Conservation (phyloP, 495 filamentous ascomycete species). For the Astrothelium macrocarpum region DNA sequence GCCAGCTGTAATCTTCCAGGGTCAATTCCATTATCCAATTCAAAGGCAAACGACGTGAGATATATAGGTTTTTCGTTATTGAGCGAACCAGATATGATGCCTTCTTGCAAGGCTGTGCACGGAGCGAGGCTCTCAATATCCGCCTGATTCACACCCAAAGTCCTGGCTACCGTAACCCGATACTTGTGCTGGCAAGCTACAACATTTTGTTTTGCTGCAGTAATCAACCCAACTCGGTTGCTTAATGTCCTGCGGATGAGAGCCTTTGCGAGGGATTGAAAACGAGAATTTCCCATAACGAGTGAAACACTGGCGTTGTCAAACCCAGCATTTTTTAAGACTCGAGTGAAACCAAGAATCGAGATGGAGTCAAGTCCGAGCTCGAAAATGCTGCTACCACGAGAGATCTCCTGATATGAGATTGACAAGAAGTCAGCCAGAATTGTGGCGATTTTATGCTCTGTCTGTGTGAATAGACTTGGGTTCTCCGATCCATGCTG, state of each 20-base stretch:
- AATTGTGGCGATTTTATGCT: constrained; percentile 40
- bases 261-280: background rate
- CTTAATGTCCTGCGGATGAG: background rate
- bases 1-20: constrained; percentile 37
- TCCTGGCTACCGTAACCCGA: constrained; percentile 30
- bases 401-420: constrained; percentile 36
- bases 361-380: constrained; percentile 77
- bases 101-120: constrained; percentile 70
- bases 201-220: constrained; percentile 37
- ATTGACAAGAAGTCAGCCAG: constrained; percentile 43
- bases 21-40: constrained; percentile 37
- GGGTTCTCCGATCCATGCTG: constrained; percentile 17
- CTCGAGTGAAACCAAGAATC: constrained; percentile 50
- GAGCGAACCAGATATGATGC: constrained; percentile 63
- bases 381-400: constrained; percentile 62
- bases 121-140: constrained; percentile 63
- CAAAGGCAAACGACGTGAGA: constrained; percentile 59
- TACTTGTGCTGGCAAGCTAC: background rate
- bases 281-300: constrained; percentile 47
- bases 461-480: constrained; percentile 29
- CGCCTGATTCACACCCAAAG: constrained; percentile 34
- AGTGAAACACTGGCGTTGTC: constrained; percentile 47
- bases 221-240: constrained; percentile 13
- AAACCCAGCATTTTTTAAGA: constrained; percentile 40
- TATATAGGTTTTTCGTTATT: constrained; percentile 48